Evolutionary conservation across 2,329 filamentous ascomycete species (phyloP).

Genomic region (Neurospora sp.): DNA sequence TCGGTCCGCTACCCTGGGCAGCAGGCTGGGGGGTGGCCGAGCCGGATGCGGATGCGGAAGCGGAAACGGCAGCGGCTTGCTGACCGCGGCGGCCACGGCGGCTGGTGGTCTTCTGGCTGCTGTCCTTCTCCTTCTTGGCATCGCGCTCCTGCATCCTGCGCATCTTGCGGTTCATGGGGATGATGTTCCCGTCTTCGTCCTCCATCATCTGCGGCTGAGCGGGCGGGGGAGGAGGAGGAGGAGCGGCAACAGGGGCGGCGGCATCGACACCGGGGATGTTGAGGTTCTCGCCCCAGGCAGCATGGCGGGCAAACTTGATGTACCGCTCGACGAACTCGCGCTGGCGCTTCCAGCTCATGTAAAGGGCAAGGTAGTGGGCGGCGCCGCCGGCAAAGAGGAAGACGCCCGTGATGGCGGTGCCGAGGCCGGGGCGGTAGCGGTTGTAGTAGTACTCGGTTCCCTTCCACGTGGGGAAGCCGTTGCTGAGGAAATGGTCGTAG

Average conservation of each 20-base stretch:
- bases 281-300: slow-evolving; percentile 80
- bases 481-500: slow-evolving; percentile 87
- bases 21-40: slow-evolving; percentile 44
- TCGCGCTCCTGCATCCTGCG: slow-evolving; percentile 83
- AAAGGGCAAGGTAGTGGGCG: slow-evolving; percentile 76
- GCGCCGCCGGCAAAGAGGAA: slow-evolving; percentile 76
- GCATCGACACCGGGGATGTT: slow-evolving; percentile 54
- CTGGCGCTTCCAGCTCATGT: slow-evolving; percentile 82
- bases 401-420: slow-evolving; percentile 70
- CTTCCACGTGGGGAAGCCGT: slow-evolving; percentile 94
- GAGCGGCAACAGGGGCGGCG: slow-evolving; percentile 25
- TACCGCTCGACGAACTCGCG: slow-evolving; percentile 86
- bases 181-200: slow-evolving; percentile 36
- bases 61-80: slow-evolving; percentile 25
- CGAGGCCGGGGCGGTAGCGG: slow-evolving; percentile 82
- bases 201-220: slow-evolving; percentile 30
- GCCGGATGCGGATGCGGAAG: slow-evolving; percentile 27
- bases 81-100: slow-evolving; percentile 24
- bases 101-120: slow-evolving; percentile 24
- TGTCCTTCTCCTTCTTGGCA: slow-evolving; percentile 54
- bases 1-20: slow-evolving; percentile 43
- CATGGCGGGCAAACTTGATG: slow-evolving; percentile 77
- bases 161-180: slow-evolving; percentile 71
- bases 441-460: slow-evolving; percentile 98
- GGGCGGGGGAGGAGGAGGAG: slow-evolving; percentile 32